Conservation (phyloP, 192 early-diverging fungal species). For the Coemansia sp. region DNA sequence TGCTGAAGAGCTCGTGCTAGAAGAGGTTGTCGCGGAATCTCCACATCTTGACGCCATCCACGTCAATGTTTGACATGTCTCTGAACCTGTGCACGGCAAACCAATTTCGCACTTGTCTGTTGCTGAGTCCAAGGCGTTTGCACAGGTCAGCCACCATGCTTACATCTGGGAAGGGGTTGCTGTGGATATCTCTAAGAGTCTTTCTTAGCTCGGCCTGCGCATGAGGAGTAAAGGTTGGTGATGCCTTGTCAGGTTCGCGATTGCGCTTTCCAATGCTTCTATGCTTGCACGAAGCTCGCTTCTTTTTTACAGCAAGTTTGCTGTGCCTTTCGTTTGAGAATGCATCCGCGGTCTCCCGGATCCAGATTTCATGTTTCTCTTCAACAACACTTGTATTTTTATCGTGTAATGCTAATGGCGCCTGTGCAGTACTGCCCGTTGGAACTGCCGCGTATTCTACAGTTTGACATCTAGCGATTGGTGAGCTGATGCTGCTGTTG, state of each 20-base stretch:
- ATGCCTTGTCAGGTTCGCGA: not conserved
- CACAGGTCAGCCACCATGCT: conserved; percentile 16
- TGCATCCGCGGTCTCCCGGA: not conserved
- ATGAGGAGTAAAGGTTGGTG: conserved; percentile 19
- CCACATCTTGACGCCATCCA: conserved; percentile 23
- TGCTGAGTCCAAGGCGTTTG: conserved; percentile 13
- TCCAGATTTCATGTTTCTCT: not conserved
- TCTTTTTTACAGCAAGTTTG: not conserved
- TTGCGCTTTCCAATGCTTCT: not conserved
- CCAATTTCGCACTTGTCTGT: conserved; percentile 47
- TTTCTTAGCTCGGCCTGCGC: conserved; percentile 19
- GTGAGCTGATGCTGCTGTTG: not conserved
- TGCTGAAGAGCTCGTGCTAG: not conserved
- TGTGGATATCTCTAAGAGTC: conserved; percentile 21
- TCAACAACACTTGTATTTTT: not conserved
- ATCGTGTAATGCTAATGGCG: not conserved
- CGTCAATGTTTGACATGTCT: conserved; percentile 17
- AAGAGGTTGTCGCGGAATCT: conserved; percentile 22
- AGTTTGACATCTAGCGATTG: not conserved
- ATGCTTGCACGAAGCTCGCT: not conserved
- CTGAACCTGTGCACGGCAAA: conserved; percentile 44
- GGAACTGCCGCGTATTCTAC: not conserved
- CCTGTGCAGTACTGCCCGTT: not conserved
- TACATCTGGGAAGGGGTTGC: conserved; percentile 30
- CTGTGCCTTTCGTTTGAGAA: not conserved